Conservation (phyloP, 257 asterid species). For the Cruciata laevipes region DNA sequence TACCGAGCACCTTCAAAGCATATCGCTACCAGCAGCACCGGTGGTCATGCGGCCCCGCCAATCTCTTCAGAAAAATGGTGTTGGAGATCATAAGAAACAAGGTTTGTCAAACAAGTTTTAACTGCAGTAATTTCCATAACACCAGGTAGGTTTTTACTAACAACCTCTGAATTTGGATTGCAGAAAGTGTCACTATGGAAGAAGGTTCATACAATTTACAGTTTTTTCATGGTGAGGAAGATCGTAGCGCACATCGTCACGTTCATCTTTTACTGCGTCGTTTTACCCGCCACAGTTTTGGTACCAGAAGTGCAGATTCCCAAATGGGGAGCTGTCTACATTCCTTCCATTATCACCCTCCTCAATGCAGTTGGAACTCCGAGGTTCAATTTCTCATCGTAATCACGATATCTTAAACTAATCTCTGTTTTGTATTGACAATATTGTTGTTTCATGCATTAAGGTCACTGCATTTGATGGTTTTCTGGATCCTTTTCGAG, state of each 20-base stretch:
- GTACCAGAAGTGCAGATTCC: constrained; percentile 89
- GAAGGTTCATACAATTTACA: constrained; percentile 80
- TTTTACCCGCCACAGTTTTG: constrained; percentile 76
- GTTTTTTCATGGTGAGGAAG: constrained; percentile 91
- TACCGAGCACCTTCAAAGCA: constrained; percentile 95
- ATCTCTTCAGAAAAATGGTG: constrained; percentile 77
- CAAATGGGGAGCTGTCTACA: constrained; percentile 85
- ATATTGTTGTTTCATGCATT: neutral
- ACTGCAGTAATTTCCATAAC: neutral
- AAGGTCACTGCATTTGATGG: constrained; percentile 82
- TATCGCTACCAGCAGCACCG: constrained; percentile 91
- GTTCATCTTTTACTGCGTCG: constrained; percentile 63
- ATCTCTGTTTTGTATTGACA: neutral
- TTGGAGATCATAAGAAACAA: constrained; percentile 66
- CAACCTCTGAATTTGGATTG: constrained; percentile 8
- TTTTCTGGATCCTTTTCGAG: constrained; percentile 90
- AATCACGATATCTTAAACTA: neutral
- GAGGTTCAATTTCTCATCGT: constrained; percentile 32
- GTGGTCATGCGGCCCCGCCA: constrained; percentile 99
- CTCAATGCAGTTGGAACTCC: constrained; percentile 91
- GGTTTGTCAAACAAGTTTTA: constrained; percentile 27
- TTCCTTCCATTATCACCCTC: constrained; percentile 69
- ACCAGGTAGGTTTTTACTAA: neutral
- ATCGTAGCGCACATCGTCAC: constrained; percentile 84
- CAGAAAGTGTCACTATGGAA: constrained; percentile 89